A percentile compares a stretch with the other conserved stretches of the same genome.
Evolutionary conservation across 495 filamentous ascomycete species (phyloP).

Genomic region (Aspergillus indologenus): DNA sequence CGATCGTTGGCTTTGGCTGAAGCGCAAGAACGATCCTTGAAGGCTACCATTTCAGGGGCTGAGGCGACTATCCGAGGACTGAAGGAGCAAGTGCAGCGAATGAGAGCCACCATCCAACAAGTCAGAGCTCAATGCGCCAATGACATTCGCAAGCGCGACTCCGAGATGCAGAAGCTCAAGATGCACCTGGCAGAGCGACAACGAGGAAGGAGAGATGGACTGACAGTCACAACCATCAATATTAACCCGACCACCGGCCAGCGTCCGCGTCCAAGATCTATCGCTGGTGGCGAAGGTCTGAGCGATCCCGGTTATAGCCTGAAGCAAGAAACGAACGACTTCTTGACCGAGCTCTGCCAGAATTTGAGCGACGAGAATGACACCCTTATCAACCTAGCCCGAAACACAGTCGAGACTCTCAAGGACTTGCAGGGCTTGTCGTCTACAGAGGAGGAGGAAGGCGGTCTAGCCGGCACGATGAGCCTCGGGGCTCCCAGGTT

Average conservation of each 20-base stretch:
- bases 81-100: conserved; percentile 74
- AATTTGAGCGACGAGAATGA: conserved; percentile 94
- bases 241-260: conserved; percentile 42
- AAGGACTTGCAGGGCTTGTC: conserved; percentile 77
- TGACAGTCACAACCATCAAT: conserved; percentile 50
- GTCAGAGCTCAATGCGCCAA: conserved; percentile 84
- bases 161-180: conserved; percentile 84
- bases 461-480: conserved; percentile 29
- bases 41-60: conserved; percentile 63
- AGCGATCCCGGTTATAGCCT: conserved; percentile 67
- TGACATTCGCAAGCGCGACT: conserved; percentile 86
- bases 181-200: conserved; percentile 65
- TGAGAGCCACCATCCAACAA: conserved; percentile 74
- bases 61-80: conserved; percentile 67
- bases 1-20: conserved; percentile 73
- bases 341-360: conserved; percentile 84
- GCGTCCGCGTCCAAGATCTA: conserved; percentile 26
- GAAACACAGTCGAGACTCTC: conserved; percentile 66
- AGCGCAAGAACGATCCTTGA: conserved; percentile 66
- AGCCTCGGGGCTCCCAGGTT: conserved; percentile 37
- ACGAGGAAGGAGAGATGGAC: conserved; percentile 48
- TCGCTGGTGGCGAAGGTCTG: conserved; percentile 43
- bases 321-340: conserved; percentile 84
- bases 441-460: conserved; percentile 43
- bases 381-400: conserved; percentile 66